A percentile compares a stretch with the other conserved stretches of the same genome.
Evolutionary conservation across 2,329 filamentous ascomycete genomes (phyloP).

Genomic region (Botryosphaeria dothidea): DNA sequence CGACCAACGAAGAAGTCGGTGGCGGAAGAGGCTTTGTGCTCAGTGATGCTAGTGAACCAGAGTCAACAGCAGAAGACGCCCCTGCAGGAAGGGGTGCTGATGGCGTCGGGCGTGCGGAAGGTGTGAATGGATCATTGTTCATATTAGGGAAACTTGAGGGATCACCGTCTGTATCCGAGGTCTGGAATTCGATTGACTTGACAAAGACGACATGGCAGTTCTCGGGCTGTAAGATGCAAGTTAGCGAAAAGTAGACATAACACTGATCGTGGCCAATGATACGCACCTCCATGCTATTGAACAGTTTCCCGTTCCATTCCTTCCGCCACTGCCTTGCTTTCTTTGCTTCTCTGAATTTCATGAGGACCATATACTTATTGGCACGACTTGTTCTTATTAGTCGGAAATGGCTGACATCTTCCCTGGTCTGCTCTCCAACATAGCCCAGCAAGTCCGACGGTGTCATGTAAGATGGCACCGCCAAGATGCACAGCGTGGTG

Average conservation of each 20-base stretch:
- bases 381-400: slow-evolving; percentile 88
- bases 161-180: slow-evolving; percentile 49
- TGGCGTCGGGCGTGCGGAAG: slow-evolving; percentile 51
- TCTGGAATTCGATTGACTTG: slow-evolving; percentile 84
- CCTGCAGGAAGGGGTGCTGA: slow-evolving; percentile 36
- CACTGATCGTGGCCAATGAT: not conserved
- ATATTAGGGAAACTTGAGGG: slow-evolving; percentile 60
- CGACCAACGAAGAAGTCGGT: slow-evolving; percentile 81
- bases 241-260: not conserved
- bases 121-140: slow-evolving; percentile 65
- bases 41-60: slow-evolving; percentile 44
- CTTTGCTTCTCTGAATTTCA: slow-evolving; percentile 82
- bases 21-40: slow-evolving; percentile 65
- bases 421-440: slow-evolving; percentile 82
- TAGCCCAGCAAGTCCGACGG: slow-evolving; percentile 90
- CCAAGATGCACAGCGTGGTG: slow-evolving; percentile 88
- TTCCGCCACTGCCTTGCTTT: slow-evolving; percentile 78
- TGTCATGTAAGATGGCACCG: slow-evolving; percentile 91
- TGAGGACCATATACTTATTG: slow-evolving; percentile 91
- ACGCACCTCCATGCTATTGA: slow-evolving; percentile 84
- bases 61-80: slow-evolving; percentile 36
- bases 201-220: slow-evolving; percentile 95
- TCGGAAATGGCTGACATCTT: slow-evolving; percentile 87
- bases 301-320: slow-evolving; percentile 89
- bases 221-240: slow-evolving; percentile 63